phyloP scores from a whole-genome alignment of 2,329 filamentous ascomycete genomes.

The Xylaria sp. region DNA sequence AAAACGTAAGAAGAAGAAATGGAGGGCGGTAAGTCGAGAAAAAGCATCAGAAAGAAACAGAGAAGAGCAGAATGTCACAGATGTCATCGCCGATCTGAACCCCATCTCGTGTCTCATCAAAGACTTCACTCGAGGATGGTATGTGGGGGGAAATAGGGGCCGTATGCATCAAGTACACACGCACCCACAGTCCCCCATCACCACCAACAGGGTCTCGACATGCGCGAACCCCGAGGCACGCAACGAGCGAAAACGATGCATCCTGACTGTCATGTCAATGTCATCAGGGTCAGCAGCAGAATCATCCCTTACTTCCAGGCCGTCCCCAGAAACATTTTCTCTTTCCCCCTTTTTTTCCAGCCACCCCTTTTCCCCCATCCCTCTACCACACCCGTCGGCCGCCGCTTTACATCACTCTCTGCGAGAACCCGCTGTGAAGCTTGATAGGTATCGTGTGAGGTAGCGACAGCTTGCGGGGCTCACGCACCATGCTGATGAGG shows the following conservation, averaged over 20 bases:
- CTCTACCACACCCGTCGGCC: conserved; percentile 12
- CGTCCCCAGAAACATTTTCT: not conserved
- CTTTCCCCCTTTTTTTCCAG: not conserved
- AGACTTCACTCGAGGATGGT: conserved; percentile 4
- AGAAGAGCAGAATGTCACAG: not conserved
- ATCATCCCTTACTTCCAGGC: conserved; percentile 1
- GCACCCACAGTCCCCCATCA: not conserved
- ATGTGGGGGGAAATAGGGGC: not conserved
- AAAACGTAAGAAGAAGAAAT: not conserved
- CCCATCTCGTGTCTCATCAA: conserved; percentile 3
- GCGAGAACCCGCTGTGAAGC: conserved; percentile 27
- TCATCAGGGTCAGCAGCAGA: conserved; percentile 13
- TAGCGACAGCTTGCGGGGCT: conserved; percentile 46
- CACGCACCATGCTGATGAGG: conserved; percentile 77
- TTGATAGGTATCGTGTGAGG: conserved; percentile 35
- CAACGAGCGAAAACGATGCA: conserved; percentile 1
- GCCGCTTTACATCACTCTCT: conserved; percentile 15
- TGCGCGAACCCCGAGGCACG: conserved; percentile 3
- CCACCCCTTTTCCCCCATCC: not conserved
- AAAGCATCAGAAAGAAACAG: not conserved
- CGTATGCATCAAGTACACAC: not conserved
- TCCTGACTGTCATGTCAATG: conserved; percentile 16
- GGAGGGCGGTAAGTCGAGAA: not conserved
- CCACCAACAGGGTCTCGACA: conserved; percentile 1
- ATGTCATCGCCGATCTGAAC: conserved; percentile 1